Percentiles rank a stretch among this genome's conserved stretches.
Conservation (phyloP, 176 grass and related monocot genomes). For the Alopecurus myosuroides region DNA sequence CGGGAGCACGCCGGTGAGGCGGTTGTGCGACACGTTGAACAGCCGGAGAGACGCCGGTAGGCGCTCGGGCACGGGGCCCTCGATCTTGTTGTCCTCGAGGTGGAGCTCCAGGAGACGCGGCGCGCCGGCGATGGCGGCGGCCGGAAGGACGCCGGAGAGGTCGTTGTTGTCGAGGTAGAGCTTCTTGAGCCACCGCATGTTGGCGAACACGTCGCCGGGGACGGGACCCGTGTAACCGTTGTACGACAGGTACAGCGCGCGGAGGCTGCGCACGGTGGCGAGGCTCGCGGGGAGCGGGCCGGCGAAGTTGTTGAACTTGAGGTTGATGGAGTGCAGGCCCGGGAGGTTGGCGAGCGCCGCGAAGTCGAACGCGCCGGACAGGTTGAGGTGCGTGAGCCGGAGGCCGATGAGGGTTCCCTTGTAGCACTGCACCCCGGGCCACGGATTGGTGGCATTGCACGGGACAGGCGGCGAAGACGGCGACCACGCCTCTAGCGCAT, state of each 20-base stretch:
- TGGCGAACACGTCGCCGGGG: constrained; percentile 40
- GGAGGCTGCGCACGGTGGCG: constrained; percentile 27
- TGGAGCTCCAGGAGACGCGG: constrained; percentile 58
- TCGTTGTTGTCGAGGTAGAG: constrained; percentile 74
- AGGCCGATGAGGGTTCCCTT: constrained; percentile 46
- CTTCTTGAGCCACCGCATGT: constrained; percentile 69
- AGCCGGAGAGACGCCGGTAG: constrained; percentile 36
- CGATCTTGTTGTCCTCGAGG: constrained; percentile 60
- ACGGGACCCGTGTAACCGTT: constrained; percentile 55
- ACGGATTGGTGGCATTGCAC: constrained; percentile 15
- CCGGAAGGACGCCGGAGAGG: constrained; percentile 47
- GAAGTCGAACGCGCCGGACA: constrained; percentile 52
- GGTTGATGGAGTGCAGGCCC: constrained; percentile 45
- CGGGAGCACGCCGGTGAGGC: constrained; percentile 44
- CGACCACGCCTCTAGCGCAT: constrained; percentile 26
- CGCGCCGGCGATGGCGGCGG: constrained; percentile 30
- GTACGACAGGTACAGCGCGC: constrained; percentile 57
- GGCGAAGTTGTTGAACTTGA: constrained; percentile 52
- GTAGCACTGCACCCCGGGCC: constrained; percentile 62
- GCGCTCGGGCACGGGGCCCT: constrained; percentile 36
- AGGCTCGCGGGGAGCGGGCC: constrained; percentile 45
- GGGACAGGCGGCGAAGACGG: constrained; percentile 11
- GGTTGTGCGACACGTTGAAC: constrained; percentile 74
- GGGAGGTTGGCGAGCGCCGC: constrained; percentile 39
- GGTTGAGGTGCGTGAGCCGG: constrained; percentile 44